Evolutionary conservation across 768 basidiomycete species (phyloP).

Genomic region (Saitozyma podzolica): DNA sequence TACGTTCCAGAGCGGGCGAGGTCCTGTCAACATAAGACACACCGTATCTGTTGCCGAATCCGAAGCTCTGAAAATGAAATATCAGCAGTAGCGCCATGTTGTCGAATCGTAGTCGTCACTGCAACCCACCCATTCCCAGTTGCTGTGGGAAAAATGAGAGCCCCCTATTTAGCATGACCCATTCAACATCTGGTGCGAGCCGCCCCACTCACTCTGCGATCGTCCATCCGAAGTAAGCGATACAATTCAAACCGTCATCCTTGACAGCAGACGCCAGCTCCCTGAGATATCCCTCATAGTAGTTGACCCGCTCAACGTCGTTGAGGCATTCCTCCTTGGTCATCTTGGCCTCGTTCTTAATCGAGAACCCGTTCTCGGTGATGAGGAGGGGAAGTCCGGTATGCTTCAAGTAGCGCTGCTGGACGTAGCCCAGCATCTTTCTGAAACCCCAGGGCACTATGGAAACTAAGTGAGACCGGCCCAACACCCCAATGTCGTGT

Average conservation of each 20-base stretch:
- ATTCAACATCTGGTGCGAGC: no score
- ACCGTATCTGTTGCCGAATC: no score
- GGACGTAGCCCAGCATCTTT: slow-evolving; percentile 28
- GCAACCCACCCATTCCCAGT: no score
- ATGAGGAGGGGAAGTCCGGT: slow-evolving; percentile 23
- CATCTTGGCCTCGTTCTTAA: slow-evolving; percentile 21
- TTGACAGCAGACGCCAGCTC: slow-evolving; percentile 26
- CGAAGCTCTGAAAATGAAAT: no score
- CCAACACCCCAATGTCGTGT: no score
- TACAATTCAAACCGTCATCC: slow-evolving; percentile 30
- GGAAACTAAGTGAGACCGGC: no score
- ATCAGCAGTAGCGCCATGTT: no score
- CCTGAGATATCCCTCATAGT: slow-evolving; percentile 29
- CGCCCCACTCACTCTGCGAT: slow-evolving; percentile 35
- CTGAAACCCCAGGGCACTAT: slow-evolving; percentile 46
- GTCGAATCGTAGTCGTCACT: no score
- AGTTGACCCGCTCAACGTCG: slow-evolving; percentile 31
- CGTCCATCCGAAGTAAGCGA: slow-evolving; percentile 37
- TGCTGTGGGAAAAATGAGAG: no score
- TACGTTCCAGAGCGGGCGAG: no score
- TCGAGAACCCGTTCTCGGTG: slow-evolving; percentile 38
- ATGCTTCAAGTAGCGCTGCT: slow-evolving; percentile 21
- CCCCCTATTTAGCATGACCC: no score
- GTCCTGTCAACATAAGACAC: no score
- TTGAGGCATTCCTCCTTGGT: slow-evolving; percentile 21